Conservation (phyloP, 1,139 yeast species). For the Kurtzmaniella quercitrusa region DNA sequence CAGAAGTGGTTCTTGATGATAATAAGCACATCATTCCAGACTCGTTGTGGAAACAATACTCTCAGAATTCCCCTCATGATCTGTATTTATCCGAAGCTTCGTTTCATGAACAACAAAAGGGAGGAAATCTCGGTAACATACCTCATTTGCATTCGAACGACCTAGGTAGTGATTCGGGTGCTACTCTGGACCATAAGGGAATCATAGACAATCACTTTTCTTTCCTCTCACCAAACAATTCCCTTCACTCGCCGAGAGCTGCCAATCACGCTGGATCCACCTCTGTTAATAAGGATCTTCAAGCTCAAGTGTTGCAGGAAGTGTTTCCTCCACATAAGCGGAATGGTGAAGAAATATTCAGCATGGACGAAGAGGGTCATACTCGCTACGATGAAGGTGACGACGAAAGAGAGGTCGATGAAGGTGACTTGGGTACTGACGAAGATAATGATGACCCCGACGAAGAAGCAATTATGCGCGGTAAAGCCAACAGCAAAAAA, state of each 20-base stretch:
- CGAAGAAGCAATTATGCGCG: not conserved
- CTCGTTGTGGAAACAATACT: constrained; percentile 62
- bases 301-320: constrained; percentile 37
- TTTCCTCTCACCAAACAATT: constrained; percentile 2
- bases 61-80: constrained; percentile 41
- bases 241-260: constrained; percentile 2
- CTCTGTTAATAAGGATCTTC: constrained; percentile 35
- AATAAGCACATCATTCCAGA: constrained; percentile 87
- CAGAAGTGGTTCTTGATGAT: constrained; percentile 85
- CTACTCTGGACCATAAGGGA: constrained; percentile 1
- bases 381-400: not conserved
- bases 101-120: not conserved
- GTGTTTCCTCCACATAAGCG: constrained; percentile 28
- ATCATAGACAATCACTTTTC: constrained; percentile 1
- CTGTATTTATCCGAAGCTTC: constrained; percentile 5
- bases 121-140: not conserved
- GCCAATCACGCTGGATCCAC: constrained; percentile 25
- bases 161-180: not conserved
- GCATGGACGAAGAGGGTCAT: constrained; percentile 30
- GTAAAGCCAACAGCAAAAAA: not conserved
- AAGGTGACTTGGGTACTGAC: not conserved
- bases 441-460: not conserved
- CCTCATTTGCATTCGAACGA: constrained; percentile 6
- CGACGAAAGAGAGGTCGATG: not conserved
- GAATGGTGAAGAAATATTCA: constrained; percentile 21